Percentiles rank a stretch among this genome's conserved stretches.
phyloP scores from a whole-genome alignment of 257 asterid species.

The Oldenlandia corymbosa region DNA sequence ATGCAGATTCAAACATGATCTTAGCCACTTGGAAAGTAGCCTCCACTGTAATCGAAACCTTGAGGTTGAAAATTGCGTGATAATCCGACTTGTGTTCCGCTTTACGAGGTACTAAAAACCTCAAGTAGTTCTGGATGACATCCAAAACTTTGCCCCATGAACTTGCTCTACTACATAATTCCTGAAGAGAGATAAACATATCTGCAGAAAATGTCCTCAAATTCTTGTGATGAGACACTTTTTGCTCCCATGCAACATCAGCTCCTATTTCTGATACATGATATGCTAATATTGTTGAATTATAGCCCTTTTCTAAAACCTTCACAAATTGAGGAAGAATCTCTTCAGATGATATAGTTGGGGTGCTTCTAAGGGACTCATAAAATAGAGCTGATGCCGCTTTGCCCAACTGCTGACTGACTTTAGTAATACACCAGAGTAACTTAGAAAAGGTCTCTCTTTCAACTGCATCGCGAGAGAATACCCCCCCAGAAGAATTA shows the following conservation, averaged over 20 bases:
- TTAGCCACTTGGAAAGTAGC: slow-evolving; percentile 85
- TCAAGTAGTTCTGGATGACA: slow-evolving; percentile 62
- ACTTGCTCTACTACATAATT: slow-evolving; percentile 60
- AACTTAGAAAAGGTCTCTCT: slow-evolving; percentile 54
- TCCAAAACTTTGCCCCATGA: slow-evolving; percentile 75
- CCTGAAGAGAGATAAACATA: slow-evolving; percentile 61
- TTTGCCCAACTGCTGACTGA: slow-evolving; percentile 84
- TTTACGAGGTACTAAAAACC: slow-evolving; percentile 76
- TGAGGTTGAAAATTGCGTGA: slow-evolving; percentile 35
- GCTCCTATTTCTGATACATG: slow-evolving; percentile 69
- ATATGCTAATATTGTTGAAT: slow-evolving; percentile 47
- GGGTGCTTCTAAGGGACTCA: slow-evolving; percentile 56
- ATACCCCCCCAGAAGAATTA: slow-evolving; percentile 31
- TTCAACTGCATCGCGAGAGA: slow-evolving; percentile 45
- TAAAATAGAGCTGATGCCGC: slow-evolving; percentile 77
- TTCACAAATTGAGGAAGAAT: slow-evolving; percentile 63
- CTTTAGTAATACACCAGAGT: slow-evolving; percentile 56
- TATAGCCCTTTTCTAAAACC: slow-evolving; percentile 68
- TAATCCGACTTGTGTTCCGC: slow-evolving; percentile 39
- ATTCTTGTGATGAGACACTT: slow-evolving; percentile 60
- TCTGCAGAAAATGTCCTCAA: slow-evolving; percentile 76
- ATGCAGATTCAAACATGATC: slow-evolving; percentile 77
- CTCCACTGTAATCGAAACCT: slow-evolving; percentile 60
- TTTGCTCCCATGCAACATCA: slow-evolving; percentile 79
- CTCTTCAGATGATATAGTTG: slow-evolving; percentile 66